Base-by-base conservation (phyloP, 805 yeast genomes). In the Candida qinlingensis region DNA sequence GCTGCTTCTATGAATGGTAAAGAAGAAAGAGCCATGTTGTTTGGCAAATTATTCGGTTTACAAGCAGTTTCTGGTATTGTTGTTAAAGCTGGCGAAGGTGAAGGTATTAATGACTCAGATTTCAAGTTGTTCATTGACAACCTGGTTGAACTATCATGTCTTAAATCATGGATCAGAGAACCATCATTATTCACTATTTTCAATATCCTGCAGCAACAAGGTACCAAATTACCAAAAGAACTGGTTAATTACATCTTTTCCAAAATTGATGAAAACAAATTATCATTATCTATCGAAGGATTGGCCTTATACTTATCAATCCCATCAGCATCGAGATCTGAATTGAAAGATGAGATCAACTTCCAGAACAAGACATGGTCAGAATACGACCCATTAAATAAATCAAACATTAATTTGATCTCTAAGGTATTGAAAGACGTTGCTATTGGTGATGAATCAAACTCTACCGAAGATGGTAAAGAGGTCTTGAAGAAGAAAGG, bases 121-220 rank as follows among this genome's bases (percentile, higher is more conserved):
- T 68, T 72, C 44, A 51, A 60, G 13, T 62, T 66, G 10, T 76
- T 83, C 41, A 63, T 79, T 29, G 66, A 71, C 5, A 62, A 70
- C 31, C 57, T 86, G 36, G 62, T 87, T 5, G 80, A 77, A 27
- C 69, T 91, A 47, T 76, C 95, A 0, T 63, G 70, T 11, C 54
- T 69, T 35, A 92, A 91, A 63, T 77, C 87, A 1, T 91, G 97
- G 97, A 76, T 91, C 39, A 72, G 95, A 51, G 97, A 92, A 65
- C 80, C 95, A 4, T 74, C 88, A 38, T 73, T 87, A 57, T 87
- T 74, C 59, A 85, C 95, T 1, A 69, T 91, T 42, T 79, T 76
- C 55, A 81, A 78, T 45, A 73, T 85, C 4, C 55, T 80, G n/a
- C 56, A 55, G 44, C 61, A 60, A 44, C 45, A 62, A 7, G 39